A percentile compares a stretch with the other conserved stretches of the same genome.
phyloP scores from a whole-genome alignment of 495 filamentous ascomycete species.

The Clohesyomyces aquaticus region DNA sequence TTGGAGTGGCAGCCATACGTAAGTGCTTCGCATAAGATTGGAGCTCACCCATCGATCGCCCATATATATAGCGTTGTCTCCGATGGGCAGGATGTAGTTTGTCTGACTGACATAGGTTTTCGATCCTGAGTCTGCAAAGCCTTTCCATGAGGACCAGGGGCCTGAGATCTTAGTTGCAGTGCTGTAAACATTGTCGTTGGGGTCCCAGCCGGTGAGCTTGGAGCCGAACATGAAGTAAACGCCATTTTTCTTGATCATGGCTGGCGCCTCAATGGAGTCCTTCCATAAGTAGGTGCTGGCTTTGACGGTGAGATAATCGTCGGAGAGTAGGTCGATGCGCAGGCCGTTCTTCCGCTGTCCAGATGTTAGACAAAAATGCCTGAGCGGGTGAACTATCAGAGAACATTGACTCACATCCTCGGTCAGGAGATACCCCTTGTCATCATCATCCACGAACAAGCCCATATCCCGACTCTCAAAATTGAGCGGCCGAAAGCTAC shows the following conservation, averaged over 20 bases:
- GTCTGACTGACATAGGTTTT: slow-evolving; percentile 61
- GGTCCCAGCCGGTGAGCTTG: slow-evolving; percentile 51
- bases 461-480: slow-evolving; percentile 64
- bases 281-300: slow-evolving; percentile 51
- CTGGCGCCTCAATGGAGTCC: slow-evolving; percentile 53
- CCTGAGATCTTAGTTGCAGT: slow-evolving; percentile 50
- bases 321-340: slow-evolving; percentile 55
- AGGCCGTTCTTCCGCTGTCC: slow-evolving; percentile 55
- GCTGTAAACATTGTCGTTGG: slow-evolving; percentile 65
- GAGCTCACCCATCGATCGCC: slow-evolving; percentile 66
- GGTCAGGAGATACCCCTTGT: slow-evolving; percentile 62
- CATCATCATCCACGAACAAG: slow-evolving; percentile 64
- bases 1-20: slow-evolving; percentile 67
- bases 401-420: slow-evolving; percentile 56
- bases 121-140: slow-evolving; percentile 58
- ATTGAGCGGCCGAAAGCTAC: slow-evolving; percentile 54
- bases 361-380: background rate
- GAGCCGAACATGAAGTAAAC: slow-evolving; percentile 59
- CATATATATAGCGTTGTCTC: slow-evolving; percentile 61
- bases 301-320: slow-evolving; percentile 53
- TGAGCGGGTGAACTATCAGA: no score
- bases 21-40: slow-evolving; percentile 64
- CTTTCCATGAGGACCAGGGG: slow-evolving; percentile 64
- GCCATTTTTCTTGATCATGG: slow-evolving; percentile 56
- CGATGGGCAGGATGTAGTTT: slow-evolving; percentile 54